Evolutionary conservation across 495 filamentous ascomycete genomes (phyloP), one percentile per base, ranked within the genome.

Genomic region (Lepraria neglecta): DNA sequence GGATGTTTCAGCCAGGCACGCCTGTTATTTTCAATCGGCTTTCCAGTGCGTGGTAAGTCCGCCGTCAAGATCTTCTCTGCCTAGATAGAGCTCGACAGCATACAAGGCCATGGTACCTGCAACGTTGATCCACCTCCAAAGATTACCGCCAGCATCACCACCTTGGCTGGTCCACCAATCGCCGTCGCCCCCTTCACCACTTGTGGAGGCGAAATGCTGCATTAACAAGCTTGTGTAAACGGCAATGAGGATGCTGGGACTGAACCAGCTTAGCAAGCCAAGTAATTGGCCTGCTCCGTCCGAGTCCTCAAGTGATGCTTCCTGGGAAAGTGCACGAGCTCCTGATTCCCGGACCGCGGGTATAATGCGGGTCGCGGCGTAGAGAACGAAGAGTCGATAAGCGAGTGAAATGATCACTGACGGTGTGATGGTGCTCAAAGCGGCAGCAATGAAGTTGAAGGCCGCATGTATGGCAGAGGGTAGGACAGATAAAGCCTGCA

Each of bases 201-300:
- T 90, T 10, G 84, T 83, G 4, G 83, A 82, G 15, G 88, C 87
- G 67, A 98, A 96, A 71, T 98, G 94, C 73, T 97, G 92, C 80
- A 98, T 87, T 33, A 98, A 71, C 15, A 98, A 78, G 72, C 91
- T 96, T n/a, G 94, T 98, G 70, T 98, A 98, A 28, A 97, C 91
- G 3, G 92, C 86, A 50, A 98, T 88, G 14, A 98, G 80, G 55
- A 98, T 95, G 35, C 84, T 90, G 0, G 94, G 94, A 35, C 89
- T 90, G 71, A 96, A 97, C 81, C 90, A 96, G 71, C 87, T 91
- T 38, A 97, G 78, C 48, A 95, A 78, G 6, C 85, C 90, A 21
- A 96, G 74, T 6, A 95, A 71, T 61, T 86, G 85, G 63, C 86
- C 86, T 47, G 90, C 90, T 0, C 82, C 89, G 65, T 97, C 94